Evolutionary conservation across 75 land plant species (phyloP).

Genomic region (Pseudotsuga menziesii): DNA sequence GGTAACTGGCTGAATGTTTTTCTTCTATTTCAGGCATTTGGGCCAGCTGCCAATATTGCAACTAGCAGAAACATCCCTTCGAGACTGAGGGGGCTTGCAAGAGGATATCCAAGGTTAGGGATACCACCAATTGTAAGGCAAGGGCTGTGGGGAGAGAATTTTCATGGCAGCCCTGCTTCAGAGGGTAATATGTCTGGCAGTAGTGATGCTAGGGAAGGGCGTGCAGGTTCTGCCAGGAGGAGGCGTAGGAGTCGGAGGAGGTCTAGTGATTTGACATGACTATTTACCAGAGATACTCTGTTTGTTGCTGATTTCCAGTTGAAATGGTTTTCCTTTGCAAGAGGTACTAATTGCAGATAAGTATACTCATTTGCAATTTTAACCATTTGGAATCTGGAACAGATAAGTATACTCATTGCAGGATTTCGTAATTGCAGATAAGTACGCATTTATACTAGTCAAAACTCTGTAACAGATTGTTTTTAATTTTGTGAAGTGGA

Average conservation of each 20-base stretch:
- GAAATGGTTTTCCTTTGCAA: neutral
- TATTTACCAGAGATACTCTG: neutral
- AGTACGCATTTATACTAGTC: too few species aligned
- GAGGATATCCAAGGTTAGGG: constrained; percentile 13
- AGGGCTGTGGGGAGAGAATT: constrained; percentile 15
- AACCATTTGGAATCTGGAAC: too few species aligned
- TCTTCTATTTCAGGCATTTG: constrained; percentile 32
- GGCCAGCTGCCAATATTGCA: constrained; percentile 21
- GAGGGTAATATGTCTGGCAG: constrained; percentile 13
- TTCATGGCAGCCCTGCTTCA: constrained; percentile 13
- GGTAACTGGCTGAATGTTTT: constrained; percentile 31
- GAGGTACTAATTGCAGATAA: constrained; percentile 7
- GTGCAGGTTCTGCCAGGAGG: constrained; percentile 14
- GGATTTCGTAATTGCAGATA: too few species aligned
- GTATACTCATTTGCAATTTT: neutral
- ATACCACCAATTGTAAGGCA: constrained; percentile 14
- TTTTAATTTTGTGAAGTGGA: too few species aligned
- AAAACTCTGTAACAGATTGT: too few species aligned
- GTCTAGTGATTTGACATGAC: constrained; percentile 11
- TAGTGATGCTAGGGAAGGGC: constrained; percentile 18
- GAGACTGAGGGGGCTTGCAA: constrained; percentile 19
- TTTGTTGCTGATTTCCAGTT: constrained; percentile 1
- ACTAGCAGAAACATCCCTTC: constrained; percentile 16
- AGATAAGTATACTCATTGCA: too few species aligned
- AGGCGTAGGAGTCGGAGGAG: constrained; percentile 20